Evolutionary conservation across 2,329 filamentous ascomycete species (phyloP).

Genomic region (Apiospora koreana): DNA sequence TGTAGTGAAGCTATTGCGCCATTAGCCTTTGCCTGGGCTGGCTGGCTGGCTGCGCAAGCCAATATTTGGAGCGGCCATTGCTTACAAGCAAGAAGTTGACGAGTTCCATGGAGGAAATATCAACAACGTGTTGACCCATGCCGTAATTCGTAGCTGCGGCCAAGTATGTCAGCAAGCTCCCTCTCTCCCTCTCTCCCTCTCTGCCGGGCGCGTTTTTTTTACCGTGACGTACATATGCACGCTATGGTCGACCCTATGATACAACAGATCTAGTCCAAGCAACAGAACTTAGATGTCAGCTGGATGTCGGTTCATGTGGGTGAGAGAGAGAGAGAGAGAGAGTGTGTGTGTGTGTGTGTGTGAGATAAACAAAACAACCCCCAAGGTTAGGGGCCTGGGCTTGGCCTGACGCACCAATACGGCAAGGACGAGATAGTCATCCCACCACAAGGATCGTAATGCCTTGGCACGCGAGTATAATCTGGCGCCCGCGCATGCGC

Average conservation of each 20-base stretch:
- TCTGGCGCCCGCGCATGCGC: neutral
- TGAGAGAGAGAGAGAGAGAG: no score
- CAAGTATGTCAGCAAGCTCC: neutral
- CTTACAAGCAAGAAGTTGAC: neutral
- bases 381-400: neutral
- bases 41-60: no score
- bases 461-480: neutral
- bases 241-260: neutral
- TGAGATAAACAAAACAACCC: no score
- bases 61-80: no score
- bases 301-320: neutral
- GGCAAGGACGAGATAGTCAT: neutral
- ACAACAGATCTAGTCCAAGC: neutral
- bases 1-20: neutral
- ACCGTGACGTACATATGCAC: neutral
- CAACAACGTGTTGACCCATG: neutral
- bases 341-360: no score
- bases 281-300: neutral
- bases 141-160: neutral
- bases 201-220: neutral
- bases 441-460: neutral
- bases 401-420: neutral
- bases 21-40: neutral
- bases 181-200: neutral
- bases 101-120: neutral